phyloP scores from a whole-genome alignment of 2,329 filamentous ascomycete species.

The Pseudocercospora musae region DNA sequence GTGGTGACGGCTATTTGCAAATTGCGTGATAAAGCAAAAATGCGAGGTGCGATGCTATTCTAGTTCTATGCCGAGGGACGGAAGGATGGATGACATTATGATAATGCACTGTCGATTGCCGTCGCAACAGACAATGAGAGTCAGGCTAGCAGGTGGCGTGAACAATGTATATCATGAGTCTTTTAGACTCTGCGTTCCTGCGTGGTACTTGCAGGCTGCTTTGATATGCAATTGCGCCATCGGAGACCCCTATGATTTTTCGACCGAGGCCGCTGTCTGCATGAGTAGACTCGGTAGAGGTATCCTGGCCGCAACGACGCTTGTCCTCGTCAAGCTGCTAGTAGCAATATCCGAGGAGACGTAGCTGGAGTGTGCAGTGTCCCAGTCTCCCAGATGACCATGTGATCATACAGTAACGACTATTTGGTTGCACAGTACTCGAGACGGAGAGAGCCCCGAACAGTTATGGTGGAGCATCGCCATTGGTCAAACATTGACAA shows the following conservation, averaged over 20 bases:
- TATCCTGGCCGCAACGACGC: background rate
- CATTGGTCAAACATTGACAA: background rate
- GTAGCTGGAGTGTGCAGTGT: too few species aligned
- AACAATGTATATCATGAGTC: too few species aligned
- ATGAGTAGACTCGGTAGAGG: too few species aligned
- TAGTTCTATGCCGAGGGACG: background rate
- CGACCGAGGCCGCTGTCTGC: too few species aligned
- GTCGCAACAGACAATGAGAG: background rate
- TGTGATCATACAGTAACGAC: too few species aligned
- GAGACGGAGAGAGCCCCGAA: too few species aligned
- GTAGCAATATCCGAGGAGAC: background rate
- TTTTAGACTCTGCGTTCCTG: background rate
- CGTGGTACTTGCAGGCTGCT: background rate
- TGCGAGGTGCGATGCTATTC: background rate
- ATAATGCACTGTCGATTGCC: background rate
- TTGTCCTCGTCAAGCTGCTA: too few species aligned
- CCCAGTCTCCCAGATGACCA: background rate
- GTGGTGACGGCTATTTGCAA: background rate
- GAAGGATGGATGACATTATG: too few species aligned
- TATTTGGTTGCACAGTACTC: too few species aligned
- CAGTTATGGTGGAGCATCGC: background rate
- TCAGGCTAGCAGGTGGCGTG: background rate
- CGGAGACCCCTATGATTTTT: background rate
- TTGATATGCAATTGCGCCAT: background rate
- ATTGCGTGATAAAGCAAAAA: constrained; percentile 2